Base-by-base conservation (phyloP, 1,139 yeast genomes). In the Yamadazyma spencermartinsiae region DNA sequence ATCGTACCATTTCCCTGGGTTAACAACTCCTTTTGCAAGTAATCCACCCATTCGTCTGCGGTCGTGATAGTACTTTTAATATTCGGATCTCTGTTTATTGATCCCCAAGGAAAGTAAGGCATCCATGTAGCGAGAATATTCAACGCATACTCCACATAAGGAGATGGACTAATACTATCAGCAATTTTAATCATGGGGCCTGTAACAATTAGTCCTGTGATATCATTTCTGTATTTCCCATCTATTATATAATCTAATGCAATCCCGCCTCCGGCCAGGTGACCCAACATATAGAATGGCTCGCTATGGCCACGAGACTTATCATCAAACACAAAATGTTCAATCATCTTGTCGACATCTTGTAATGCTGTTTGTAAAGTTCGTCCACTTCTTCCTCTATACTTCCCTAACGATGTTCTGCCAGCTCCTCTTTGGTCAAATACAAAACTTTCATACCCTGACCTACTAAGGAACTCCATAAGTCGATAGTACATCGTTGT, bases 361-460 rank as follows among this genome's bases (percentile, higher is more conserved):
- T 33, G 30, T 29, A 48, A 44, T 3, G 41, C 48, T 15, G 33
- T 30, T n/a, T 33, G 37, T 12, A 46, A 40, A 12, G 33, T 35
- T 33, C 51, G 40, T 12, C 54, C 52, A 32, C 46, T 42, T 18
- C 50, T 37, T 2, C 58, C 58, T 29, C 55, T 35, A 20, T 50
- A 45, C 25, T 48, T 48, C 6, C 56, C 56, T 9, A 42, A 26
- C 5, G 56, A 51, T 2, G 61, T 55, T 25, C 45, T 42, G 2
- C 61, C 61, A 11, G 51, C 39, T 7, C 59, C 60, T 26, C 61
- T 38, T 43, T 52, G 57, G 39, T 56, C 61, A 41, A 44, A 56
- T 5, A 49, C 46, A 20, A 51, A 41, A 25, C 50, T 47, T 31
- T 53, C 54, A 32, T 48, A 56, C 1, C 61, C 61, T 6, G 44